Evolutionary conservation across 1,284 basidiomycete genomes (phyloP).

Genomic region (Mycena sp.): DNA sequence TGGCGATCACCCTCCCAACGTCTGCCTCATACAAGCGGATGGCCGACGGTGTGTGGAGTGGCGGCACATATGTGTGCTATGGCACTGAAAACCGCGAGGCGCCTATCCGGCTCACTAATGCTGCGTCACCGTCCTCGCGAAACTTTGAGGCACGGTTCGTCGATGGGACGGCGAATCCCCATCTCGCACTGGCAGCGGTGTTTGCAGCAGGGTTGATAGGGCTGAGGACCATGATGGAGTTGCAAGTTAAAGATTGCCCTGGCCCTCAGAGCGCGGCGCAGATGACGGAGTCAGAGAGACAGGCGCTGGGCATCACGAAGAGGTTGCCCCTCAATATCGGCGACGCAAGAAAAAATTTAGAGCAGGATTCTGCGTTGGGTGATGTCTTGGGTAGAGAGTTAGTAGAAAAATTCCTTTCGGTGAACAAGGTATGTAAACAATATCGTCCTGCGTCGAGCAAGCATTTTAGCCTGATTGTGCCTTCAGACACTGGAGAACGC

Average conservation of each 20-base stretch:
- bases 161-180: conserved; percentile 58
- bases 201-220: conserved; percentile 47
- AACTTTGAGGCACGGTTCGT: conserved; percentile 60
- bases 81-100: conserved; percentile 65
- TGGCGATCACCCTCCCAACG: conserved; percentile 59
- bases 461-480: no score
- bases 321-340: conserved; percentile 37
- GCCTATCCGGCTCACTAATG: conserved; percentile 58
- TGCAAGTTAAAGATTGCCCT: conserved; percentile 33
- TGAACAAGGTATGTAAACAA: conserved; percentile 34
- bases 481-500: conserved; percentile 10
- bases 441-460: no score
- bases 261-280: conserved; percentile 33
- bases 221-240: conserved; percentile 29
- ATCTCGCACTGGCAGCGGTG: conserved; percentile 50
- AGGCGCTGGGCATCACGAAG: conserved; percentile 35
- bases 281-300: conserved; percentile 35
- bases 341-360: conserved; percentile 32
- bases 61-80: conserved; percentile 64
- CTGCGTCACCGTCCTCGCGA: conserved; percentile 38
- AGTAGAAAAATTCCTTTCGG: conserved; percentile 32
- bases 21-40: conserved; percentile 61
- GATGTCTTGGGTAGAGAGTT: conserved; percentile 34
- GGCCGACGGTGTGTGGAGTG: conserved; percentile 62
- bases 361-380: conserved; percentile 24